Evolutionary conservation across 2,329 filamentous ascomycete species (phyloP), one percentile per base, ranked within the genome.

Genomic region (Colletotrichum liaoningense): DNA sequence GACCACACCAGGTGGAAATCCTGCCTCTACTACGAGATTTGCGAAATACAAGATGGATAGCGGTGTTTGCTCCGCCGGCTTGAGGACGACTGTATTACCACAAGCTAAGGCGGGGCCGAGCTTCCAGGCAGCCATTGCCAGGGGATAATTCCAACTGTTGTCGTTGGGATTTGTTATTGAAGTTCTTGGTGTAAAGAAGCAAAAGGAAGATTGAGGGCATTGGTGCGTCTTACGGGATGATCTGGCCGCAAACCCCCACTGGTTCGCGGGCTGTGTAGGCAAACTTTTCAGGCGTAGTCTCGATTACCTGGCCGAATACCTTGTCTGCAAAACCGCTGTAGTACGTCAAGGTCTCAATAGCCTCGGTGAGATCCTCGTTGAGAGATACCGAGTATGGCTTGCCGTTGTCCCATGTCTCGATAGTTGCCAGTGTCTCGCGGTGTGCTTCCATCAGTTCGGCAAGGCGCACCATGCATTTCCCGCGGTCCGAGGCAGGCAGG

Each of bases 261-360:
- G 94, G 94, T 82, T 96, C 91, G 74, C 92, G 90, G 68, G 94
- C 84, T 0, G 93, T 95, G 80, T 95, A 96, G 2, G 93, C 93
- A 75, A 95, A 88, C 83, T 95, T 95, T 58, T 86, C 83, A 1
- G 89, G 88, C 2, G 89, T 90, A 11, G 92, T 93, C 77, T 93
- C 91, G 76, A 95, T 94, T n/a, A 93, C 92, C 79, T 94, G 90
- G 38, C 94, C 93, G 74, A 92, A 91, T 74, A 93, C 91, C 85
- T 96, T 96, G 84, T 96, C 94, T 58, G 93, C 92, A 81, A 89
- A 95, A 69, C 94, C 94, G 56, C 91, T 93, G 78, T 95, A 96
- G 83, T 96, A 96, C 77, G 91, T 91, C 67, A 92, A 84, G 14
- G 92, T 82, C 30, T 82, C 80, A 35, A 82, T 77, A 33, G 85